Conservation (phyloP, 129 eudicot genomes). For the Erigeron canadensis region DNA sequence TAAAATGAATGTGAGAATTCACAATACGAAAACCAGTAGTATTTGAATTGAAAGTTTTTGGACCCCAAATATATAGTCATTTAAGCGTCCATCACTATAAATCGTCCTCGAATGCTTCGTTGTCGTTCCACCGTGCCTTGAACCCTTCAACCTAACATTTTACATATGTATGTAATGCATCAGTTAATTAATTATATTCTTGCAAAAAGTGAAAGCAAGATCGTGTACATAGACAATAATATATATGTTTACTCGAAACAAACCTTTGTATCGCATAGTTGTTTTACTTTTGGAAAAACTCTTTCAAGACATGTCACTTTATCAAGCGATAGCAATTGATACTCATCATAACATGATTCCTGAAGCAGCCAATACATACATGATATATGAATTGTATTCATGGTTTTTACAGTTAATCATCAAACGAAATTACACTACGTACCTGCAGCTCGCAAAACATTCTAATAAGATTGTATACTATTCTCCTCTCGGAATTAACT, state of each 20-base stretch:
- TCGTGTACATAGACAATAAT: too few relatives aligned
- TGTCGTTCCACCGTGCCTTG: neutral
- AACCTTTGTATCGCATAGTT: constrained; percentile 6
- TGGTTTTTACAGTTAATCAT: too few relatives aligned
- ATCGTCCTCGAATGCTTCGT: neutral
- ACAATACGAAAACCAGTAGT: too few relatives aligned
- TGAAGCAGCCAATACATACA: neutral
- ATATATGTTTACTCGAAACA: neutral
- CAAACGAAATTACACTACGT: too few relatives aligned
- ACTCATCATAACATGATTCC: neutral
- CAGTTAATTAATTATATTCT: too few relatives aligned
- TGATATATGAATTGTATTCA: too few relatives aligned
- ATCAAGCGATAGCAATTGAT: neutral
- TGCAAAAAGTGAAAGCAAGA: too few relatives aligned
- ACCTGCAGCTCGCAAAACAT: neutral
- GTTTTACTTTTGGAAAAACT: neutral
- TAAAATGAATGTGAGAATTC: too few relatives aligned
- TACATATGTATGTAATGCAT: too few relatives aligned
- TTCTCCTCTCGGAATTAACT: constrained; percentile 6
- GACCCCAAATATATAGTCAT: too few relatives aligned
- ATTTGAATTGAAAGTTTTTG: too few relatives aligned
- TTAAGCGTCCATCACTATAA: too few relatives aligned
- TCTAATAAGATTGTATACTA: constrained; percentile 13
- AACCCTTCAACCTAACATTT: neutral
- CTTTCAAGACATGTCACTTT: neutral